phyloP scores from a whole-genome alignment of 2,329 filamentous ascomycete species.

The Cyphellophora attinorum region DNA sequence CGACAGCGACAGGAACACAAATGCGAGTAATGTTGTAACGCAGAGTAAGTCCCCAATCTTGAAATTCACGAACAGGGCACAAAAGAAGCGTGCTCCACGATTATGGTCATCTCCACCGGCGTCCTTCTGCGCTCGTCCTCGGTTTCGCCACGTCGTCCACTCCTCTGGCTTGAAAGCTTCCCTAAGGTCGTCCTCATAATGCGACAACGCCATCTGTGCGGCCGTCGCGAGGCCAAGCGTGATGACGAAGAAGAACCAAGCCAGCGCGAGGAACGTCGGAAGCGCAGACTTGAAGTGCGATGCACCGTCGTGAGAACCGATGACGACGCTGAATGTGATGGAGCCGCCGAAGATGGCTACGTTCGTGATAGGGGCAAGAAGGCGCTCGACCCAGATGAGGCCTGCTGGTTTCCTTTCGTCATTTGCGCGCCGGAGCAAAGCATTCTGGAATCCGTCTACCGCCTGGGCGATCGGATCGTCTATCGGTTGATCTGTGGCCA shows the following conservation, averaged over 20 bases:
- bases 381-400: not conserved
- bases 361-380: not conserved
- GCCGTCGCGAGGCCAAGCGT: not conserved
- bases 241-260: conserved; percentile 1
- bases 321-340: not conserved
- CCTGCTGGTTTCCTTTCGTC: not conserved
- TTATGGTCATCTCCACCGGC: too few relatives aligned
- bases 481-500: too few relatives aligned
- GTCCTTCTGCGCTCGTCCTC: too few relatives aligned
- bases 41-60: not conserved
- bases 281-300: not conserved
- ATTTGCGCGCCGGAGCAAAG: too few relatives aligned
- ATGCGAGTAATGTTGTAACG: not conserved
- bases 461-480: too few relatives aligned
- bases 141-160: too few relatives aligned
- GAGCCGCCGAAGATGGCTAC: not conserved
- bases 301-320: not conserved
- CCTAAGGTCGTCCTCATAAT: not conserved
- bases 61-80: not conserved
- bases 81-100: too few relatives aligned
- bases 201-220: not conserved
- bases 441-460: too few relatives aligned
- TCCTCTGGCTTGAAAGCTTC: too few relatives aligned
- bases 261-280: not conserved
- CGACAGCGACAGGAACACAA: not conserved